A percentile compares a stretch with the other conserved stretches of the same genome.
phyloP scores from a whole-genome alignment of 257 asterid genomes.

The Agastache rugosa region DNA sequence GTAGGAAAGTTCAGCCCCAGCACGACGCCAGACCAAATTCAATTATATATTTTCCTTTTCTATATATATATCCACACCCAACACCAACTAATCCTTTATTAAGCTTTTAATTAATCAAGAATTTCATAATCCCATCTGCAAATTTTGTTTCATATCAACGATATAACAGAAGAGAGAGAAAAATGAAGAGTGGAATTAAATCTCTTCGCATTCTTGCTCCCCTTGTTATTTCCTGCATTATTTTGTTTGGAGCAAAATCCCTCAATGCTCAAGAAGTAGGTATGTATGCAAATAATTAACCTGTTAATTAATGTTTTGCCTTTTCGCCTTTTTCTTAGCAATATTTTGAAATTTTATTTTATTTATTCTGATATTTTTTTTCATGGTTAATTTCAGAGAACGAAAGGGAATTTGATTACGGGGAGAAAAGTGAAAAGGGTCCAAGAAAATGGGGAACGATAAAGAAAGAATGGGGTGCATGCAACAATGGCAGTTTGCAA shows the following conservation, averaged over 20 bases:
- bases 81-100: not conserved
- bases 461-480: slow-evolving; percentile 69
- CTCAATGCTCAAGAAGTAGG: slow-evolving; percentile 60
- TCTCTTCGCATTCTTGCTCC: slow-evolving; percentile 22
- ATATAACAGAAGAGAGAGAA: not conserved
- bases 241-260: slow-evolving; percentile 42
- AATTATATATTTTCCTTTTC: not conserved
- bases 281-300: not conserved
- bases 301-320: no score
- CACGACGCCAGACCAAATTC: not conserved
- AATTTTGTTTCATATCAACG: not conserved
- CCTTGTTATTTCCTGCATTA: slow-evolving; percentile 37
- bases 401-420: slow-evolving; percentile 64
- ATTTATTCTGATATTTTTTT: not conserved
- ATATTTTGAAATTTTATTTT: not conserved
- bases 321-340: not conserved
- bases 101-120: not conserved
- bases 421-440: slow-evolving; percentile 49
- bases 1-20: slow-evolving; percentile 4
- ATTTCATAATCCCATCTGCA: not conserved
- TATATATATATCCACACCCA: slow-evolving; percentile 14
- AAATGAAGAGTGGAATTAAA: slow-evolving; percentile 35
- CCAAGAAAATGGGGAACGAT: slow-evolving; percentile 71
- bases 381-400: slow-evolving; percentile 43
- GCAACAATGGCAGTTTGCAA: slow-evolving; percentile 59